Evolutionary conservation across 2,329 filamentous ascomycete genomes (phyloP), one percentile per base, ranked within the genome.

Genomic region (Colletotrichum plurivorum): DNA sequence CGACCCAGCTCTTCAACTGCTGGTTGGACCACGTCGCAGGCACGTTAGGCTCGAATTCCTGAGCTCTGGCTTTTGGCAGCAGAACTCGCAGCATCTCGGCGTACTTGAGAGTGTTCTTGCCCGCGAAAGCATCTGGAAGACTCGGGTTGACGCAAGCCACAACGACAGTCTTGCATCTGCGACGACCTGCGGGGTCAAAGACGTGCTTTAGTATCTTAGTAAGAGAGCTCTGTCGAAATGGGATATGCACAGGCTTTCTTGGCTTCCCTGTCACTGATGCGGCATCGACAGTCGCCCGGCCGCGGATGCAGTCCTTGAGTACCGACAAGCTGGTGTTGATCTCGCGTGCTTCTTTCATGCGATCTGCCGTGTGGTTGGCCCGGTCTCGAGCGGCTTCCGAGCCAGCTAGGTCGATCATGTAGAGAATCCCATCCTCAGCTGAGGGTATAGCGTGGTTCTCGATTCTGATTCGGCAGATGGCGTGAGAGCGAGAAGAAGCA

Each of bases 231-330:
- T 84, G 82, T 0, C 84, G 79, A 70, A 84, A 86, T 0, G 84
- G 84, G 0, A 86, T 76, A 59, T 84, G 80, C 0, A 77, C 74
- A 58, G 76, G 78, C 72, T 79, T 81, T 69, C 73, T 75, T 5
- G 46, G 39, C 45, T 66, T 70, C 3, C 53, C 63, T 18, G 46
- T 66, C 10, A 62, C 64, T 20, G 18, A 51, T 1, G 67, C 49
- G 7, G 75, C 74, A 51, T 84, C 80, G 0, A 78, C 72, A 41
- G 79, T 73, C 0, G 81, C 81, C 46, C 82, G 81, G 1, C 81
- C 83, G 1, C 84, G 81, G 57, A 88, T 87, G 65, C 85, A 87
- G 71, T 87, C 85, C 68, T 87, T 87, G 2, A 88, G 78, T 0
- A 83, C 79, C 0, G 84, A 85, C 0, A 87, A 78, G 67, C 83